Conservation (phyloP, 2,329 filamentous ascomycete species). For the Botryotinia globosa region DNA sequence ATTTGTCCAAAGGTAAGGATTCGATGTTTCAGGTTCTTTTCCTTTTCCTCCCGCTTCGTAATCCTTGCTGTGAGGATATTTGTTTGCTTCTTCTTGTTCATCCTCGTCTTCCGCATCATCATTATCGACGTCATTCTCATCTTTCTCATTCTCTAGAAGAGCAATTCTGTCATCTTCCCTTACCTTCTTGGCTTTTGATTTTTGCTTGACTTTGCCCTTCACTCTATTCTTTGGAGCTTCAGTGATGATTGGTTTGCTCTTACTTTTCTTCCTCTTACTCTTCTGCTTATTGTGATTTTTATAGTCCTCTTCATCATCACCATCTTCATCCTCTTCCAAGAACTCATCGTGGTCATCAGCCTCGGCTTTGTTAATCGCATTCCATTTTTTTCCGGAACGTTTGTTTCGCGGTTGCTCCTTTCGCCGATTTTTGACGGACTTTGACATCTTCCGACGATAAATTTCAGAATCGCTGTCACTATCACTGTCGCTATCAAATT, state of each 20-base stretch:
- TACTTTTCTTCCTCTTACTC: neutral
- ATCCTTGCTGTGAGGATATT: neutral
- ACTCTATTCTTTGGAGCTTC: neutral
- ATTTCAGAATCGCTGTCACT: neutral
- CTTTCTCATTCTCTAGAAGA: neutral
- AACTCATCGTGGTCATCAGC: neutral
- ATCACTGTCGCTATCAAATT: neutral
- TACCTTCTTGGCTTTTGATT: neutral
- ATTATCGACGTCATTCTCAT: neutral
- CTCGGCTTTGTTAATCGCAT: neutral
- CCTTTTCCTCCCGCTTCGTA: neutral
- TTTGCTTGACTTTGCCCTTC: neutral
- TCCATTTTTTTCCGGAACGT: neutral
- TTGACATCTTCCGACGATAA: neutral
- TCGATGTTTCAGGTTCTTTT: neutral
- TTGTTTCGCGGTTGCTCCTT: neutral
- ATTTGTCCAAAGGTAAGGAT: slow-evolving; percentile 1
- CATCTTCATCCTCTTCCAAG: neutral
- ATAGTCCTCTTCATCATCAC: neutral
- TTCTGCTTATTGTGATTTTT: neutral
- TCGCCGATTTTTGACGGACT: neutral
- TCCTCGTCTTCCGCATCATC: neutral
- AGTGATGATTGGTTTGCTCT: neutral
- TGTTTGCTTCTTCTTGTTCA: neutral
- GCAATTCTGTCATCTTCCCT: slow-evolving; percentile 10